Evolutionary conservation across 106 monocot species (phyloP).

Genomic region (Dioscorea dumetorum): DNA sequence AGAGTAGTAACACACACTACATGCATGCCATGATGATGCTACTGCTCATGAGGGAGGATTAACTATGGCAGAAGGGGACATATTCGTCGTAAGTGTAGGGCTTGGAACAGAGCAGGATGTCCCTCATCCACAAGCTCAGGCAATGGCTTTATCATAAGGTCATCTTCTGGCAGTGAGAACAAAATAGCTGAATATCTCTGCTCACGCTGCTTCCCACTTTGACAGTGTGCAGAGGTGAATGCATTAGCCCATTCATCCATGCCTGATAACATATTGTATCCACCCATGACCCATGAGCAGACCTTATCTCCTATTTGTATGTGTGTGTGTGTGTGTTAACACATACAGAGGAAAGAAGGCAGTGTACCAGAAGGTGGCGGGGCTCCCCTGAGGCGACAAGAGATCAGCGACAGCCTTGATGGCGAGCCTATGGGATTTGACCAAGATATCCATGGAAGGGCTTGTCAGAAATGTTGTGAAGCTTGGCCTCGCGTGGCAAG

Average conservation of each 20-base stretch:
- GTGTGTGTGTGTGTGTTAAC: too few species aligned
- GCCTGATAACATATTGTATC: slow-evolving; percentile 3
- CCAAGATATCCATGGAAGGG: background rate
- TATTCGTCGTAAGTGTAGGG: slow-evolving; percentile 5
- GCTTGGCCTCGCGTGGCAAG: background rate
- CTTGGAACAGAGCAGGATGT: slow-evolving; percentile 10
- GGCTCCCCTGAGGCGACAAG: background rate
- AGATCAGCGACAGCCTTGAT: background rate
- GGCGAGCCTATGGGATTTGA: background rate
- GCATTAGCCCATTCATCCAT: slow-evolving; percentile 16
- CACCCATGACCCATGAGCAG: too few species aligned
- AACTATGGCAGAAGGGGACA: slow-evolving; percentile 1
- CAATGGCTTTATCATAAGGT: slow-evolving; percentile 3
- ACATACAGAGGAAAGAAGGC: background rate
- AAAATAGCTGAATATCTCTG: slow-evolving; percentile 12
- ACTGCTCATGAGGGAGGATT: too few species aligned
- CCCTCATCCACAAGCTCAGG: slow-evolving; percentile 10
- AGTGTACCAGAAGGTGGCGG: background rate
- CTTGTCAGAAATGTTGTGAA: background rate
- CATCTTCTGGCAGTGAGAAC: slow-evolving; percentile 8
- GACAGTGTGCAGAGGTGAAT: slow-evolving; percentile 6
- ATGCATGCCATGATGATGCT: too few species aligned
- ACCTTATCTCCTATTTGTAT: too few species aligned
- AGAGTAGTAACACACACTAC: too few species aligned
- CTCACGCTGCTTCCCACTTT: background rate